These are phyloP conservation scores for Phyllosticta paracitricarpa DNA, from an alignment of 2,329 filamentous ascomycete species.

Conservation along the genomic window DNA sequence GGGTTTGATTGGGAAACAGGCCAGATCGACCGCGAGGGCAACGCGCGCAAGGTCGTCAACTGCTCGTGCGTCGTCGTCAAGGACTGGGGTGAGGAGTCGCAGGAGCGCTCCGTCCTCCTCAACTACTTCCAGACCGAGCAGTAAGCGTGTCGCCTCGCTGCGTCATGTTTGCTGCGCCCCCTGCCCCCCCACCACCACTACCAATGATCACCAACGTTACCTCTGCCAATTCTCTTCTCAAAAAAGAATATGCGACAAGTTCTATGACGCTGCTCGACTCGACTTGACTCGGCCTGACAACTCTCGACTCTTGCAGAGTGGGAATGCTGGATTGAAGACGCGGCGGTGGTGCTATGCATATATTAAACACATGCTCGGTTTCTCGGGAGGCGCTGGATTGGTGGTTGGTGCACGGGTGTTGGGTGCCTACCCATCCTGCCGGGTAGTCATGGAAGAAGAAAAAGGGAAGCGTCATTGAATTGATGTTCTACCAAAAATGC, in stretches of 20 bases:
- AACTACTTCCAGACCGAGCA: constrained; percentile 98
- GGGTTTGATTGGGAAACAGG: constrained; percentile 42
- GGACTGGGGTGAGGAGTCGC: constrained; percentile 99
- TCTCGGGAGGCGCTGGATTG: background rate
- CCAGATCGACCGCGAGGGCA: constrained; percentile 97
- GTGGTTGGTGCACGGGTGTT: background rate
- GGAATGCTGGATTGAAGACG: background rate
- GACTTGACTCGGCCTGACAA: background rate
- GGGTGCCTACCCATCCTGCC: too few relatives aligned
- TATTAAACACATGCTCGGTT: too few relatives aligned
- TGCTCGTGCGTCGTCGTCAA: constrained; percentile 99
- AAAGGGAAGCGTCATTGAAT: too few relatives aligned
- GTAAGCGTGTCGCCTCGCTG: constrained; percentile 23
- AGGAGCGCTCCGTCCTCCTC: constrained; percentile 96
- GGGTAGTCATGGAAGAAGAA: too few relatives aligned
- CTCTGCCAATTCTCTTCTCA: too few relatives aligned
- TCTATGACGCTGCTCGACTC: background rate
- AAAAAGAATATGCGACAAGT: too few relatives aligned
- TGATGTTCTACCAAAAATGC: too few relatives aligned
- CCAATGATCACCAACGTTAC: too few relatives aligned
- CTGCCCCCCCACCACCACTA: too few relatives aligned
- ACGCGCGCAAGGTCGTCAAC: constrained; percentile 99
- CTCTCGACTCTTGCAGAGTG: background rate
- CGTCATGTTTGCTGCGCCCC: too few relatives aligned
- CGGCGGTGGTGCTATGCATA: too few relatives aligned